These are phyloP conservation scores for Agarophyton chilense DNA, from an alignment of 23 red algal species.

Conservation along the genomic window DNA sequence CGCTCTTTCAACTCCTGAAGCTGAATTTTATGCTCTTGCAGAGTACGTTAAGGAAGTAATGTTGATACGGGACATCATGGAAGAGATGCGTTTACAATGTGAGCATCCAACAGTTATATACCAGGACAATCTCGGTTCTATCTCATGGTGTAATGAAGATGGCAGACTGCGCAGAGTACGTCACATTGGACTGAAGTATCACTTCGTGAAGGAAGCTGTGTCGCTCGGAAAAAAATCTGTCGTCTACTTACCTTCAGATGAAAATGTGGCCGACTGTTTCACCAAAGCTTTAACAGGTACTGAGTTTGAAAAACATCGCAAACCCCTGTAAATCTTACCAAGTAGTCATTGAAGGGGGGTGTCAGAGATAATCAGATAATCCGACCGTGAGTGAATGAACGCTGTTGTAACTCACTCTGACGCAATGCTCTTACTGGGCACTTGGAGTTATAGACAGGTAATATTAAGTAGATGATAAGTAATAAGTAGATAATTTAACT, in stretches of 20 bases:
- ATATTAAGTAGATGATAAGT: too few species aligned
- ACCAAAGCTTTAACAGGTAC: not conserved
- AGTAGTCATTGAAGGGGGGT: not conserved
- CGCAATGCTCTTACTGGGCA: too few species aligned
- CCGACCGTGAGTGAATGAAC: too few species aligned
- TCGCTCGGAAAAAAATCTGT: not conserved
- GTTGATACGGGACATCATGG: too few species aligned
- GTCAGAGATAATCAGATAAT: not conserved
- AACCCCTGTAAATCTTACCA: not conserved
- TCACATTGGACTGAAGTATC: constrained; percentile 10
- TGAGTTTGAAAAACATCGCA: too few species aligned
- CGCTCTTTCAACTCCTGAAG: constrained; percentile 22
- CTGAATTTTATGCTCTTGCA: constrained; percentile 30
- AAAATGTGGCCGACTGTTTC: not conserved
- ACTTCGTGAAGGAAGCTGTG: not conserved
- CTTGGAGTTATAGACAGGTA: too few species aligned
- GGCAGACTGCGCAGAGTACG: not conserved
- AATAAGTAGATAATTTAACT: too few species aligned
- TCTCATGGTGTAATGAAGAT: not conserved
- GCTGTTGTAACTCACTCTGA: too few species aligned
- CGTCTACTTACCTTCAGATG: not conserved
- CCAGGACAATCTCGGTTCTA: constrained; percentile 35
- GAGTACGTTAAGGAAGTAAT: constrained; percentile 38
- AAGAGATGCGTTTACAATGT: not conserved
- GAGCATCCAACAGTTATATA: not conserved